Evolutionary conservation across 2,329 filamentous ascomycete genomes (phyloP), one percentile per base, ranked within the genome.

Genomic region (Calonectria pseudoturangicola): DNA sequence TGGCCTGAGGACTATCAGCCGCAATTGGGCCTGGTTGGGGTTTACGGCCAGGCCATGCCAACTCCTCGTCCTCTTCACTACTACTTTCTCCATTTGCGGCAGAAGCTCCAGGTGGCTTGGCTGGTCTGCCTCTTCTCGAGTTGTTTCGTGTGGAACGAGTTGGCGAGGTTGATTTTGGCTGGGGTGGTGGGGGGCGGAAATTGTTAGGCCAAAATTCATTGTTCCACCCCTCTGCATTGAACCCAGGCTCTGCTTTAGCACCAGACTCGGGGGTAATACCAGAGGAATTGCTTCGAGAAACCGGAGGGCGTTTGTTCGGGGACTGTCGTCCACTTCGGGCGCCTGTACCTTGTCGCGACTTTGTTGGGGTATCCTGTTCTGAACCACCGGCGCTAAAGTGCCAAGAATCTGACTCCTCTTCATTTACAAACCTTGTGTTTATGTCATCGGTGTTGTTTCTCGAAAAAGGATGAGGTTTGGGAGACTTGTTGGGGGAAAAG

Each of bases 41-140:
- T 60, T 84, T 84, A 68, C 83, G 80, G 54, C 83, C 82, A 47
- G 80, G 73, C 83, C 84, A 82, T 47, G 84, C 74, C 8, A 81
- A 78, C 6, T 73, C 77, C 68, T 84, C 86, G 51, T 87, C 54
- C 36, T 60, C 87, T 7, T 86, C 86, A 47, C 85, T 88, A 66
- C 85, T 88, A 63, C 85, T 86, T 4, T 88, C 87, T 0, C 88
- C 86, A 36, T 88, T 86, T 7, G 88, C 85, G 43, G 85, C 85
- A 2, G 87, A 85, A 15, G 83, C 86, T 5, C 87, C 88, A 9
- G 84, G 82, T 75, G 85, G 83, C 79, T 90, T 92, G 5, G 88
- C 87, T 43, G 90, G 88, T 80, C 90, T 93, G 0, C 89, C 86
- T 80, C 91, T 93, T 83, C 90, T 92, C 15, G 89, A 88, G 45